These are phyloP conservation scores for Parietaria judaica DNA, from an alignment of 306 rosid genomes.

Conservation along the genomic window DNA sequence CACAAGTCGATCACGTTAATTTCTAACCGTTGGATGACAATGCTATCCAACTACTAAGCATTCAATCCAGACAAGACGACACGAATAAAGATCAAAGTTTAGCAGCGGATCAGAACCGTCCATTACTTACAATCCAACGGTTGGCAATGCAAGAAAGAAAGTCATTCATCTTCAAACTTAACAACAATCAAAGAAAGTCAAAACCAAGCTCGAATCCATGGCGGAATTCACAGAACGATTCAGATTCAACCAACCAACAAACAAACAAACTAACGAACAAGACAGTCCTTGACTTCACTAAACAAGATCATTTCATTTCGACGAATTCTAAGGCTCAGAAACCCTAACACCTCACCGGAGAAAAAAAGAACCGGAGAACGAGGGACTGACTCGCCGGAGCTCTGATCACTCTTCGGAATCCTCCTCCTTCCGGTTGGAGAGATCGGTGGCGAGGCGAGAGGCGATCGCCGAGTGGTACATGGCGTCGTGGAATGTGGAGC, in stretches of 20 bases:
- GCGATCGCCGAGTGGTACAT: conserved; percentile 83
- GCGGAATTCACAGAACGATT: not conserved
- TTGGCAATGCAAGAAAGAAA: not conserved
- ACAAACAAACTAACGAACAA: not conserved
- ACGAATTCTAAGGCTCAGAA: conserved; percentile 14
- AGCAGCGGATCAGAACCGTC: not conserved
- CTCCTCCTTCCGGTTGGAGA: conserved; percentile 22
- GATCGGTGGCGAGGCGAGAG: conserved; percentile 60
- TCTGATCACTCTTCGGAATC: conserved; percentile 6
- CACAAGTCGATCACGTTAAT: not conserved
- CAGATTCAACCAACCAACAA: not conserved
- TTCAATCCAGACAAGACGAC: not conserved
- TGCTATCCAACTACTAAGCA: not conserved
- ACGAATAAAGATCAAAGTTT: not conserved
- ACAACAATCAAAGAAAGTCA: not conserved
- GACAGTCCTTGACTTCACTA: not conserved
- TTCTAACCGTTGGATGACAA: not conserved
- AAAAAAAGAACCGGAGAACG: conserved; percentile 13
- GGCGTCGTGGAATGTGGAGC: conserved; percentile 56
- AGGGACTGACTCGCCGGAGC: conserved; percentile 12
- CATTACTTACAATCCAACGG: not conserved
- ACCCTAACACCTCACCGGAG: conserved; percentile 4
- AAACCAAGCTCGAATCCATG: not conserved
- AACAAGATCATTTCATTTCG: conserved; percentile 14
- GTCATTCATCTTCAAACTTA: not conserved